Conservation (phyloP, 192 early-diverging fungal species). For the Globomyces pollinis-pini region DNA sequence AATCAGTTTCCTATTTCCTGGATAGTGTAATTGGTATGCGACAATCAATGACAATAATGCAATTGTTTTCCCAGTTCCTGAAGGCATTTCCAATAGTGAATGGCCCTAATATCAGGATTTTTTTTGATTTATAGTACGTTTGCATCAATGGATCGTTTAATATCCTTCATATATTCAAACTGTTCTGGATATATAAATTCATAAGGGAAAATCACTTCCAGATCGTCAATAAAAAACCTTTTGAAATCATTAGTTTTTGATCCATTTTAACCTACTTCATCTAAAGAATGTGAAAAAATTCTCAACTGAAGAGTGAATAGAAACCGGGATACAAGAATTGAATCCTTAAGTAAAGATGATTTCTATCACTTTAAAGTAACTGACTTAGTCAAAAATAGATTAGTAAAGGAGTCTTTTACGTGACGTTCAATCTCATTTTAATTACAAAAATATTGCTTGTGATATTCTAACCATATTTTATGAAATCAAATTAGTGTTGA, state of each 20-base stretch:
- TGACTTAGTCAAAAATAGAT: too few species aligned
- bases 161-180: conserved; percentile 94
- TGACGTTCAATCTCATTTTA: too few species aligned
- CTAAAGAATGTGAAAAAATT: too few species aligned
- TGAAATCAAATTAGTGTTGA: too few species aligned
- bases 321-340: too few species aligned
- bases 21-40: conserved; percentile 86
- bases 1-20: conserved; percentile 91
- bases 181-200: conserved; percentile 99
- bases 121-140: conserved; percentile 40
- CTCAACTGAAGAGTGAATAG: too few species aligned
- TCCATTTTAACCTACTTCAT: too few species aligned
- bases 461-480: too few species aligned
- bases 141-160: conserved; percentile 88
- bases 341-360: too few species aligned
- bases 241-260: background rate
- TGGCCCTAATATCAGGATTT: conserved; percentile 87
- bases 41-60: conserved; percentile 92
- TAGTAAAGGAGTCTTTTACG: too few species aligned
- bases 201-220: conserved; percentile 96
- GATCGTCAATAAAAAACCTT: conserved; percentile 73
- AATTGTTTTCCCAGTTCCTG: conserved; percentile 98
- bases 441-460: too few species aligned
- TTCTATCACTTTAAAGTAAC: too few species aligned
- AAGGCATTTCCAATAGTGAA: conserved; percentile 97